Conservation (phyloP, 768 basidiomycete genomes). For the Trametes elegans region DNA sequence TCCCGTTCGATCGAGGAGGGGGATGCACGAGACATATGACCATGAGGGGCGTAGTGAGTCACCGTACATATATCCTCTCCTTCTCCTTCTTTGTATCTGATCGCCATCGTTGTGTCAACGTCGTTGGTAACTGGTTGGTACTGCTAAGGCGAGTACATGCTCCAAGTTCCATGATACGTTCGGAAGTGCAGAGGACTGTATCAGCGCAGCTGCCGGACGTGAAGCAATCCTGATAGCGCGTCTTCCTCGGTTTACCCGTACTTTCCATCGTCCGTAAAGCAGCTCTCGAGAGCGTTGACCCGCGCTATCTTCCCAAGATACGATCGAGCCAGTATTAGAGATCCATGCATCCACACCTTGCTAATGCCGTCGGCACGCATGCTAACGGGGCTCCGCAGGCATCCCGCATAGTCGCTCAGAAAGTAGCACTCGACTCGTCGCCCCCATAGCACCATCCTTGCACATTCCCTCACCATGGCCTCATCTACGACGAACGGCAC, state of each 20-base stretch:
- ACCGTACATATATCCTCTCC: too few relatives aligned
- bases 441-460: background rate
- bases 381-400: constrained; percentile 11
- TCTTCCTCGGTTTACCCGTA: too few relatives aligned
- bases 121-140: too few relatives aligned
- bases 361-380: background rate
- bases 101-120: background rate
- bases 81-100: background rate
- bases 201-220: too few relatives aligned
- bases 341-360: background rate
- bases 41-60: background rate
- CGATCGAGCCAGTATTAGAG: background rate
- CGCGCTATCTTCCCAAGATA: background rate
- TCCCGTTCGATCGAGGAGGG: background rate
- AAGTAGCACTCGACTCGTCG: background rate
- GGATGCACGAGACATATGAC: background rate
- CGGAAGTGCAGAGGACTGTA: too few relatives aligned
- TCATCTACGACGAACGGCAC: constrained; percentile 4
- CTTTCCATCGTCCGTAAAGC: too few relatives aligned
- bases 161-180: too few relatives aligned
- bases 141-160: too few relatives aligned
- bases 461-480: background rate
- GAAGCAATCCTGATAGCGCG: too few relatives aligned
- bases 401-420: background rate
- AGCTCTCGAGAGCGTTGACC: too few relatives aligned